A percentile compares a stretch with the other conserved stretches of the same genome.
Conservation (phyloP, 805 yeast genomes). For the Blastobotrys terrestris region DNA sequence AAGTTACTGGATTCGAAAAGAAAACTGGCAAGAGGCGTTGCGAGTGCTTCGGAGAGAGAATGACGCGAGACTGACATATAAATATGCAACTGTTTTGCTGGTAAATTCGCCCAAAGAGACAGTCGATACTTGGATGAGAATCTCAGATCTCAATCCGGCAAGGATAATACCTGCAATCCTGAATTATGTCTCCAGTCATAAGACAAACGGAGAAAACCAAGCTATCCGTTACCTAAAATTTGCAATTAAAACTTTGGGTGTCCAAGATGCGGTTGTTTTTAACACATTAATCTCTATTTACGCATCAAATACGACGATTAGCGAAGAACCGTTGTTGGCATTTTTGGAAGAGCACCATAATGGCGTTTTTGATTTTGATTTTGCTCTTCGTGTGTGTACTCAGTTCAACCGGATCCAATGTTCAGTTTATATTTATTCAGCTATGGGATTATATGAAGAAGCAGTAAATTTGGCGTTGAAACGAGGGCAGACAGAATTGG, state of each 20-base stretch:
- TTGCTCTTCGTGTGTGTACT: slow-evolving; percentile 67
- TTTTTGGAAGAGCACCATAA: slow-evolving; percentile 41
- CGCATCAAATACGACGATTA: slow-evolving; percentile 40
- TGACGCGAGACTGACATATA: slow-evolving; percentile 48
- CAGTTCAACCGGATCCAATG: slow-evolving; percentile 51
- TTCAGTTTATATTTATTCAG: slow-evolving; percentile 68
- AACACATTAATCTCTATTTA: slow-evolving; percentile 66
- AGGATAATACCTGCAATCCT: slow-evolving; percentile 71
- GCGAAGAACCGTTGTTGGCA: slow-evolving; percentile 44
- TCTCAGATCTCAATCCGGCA: slow-evolving; percentile 48
- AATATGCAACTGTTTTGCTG: slow-evolving; percentile 61
- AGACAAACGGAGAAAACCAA: slow-evolving; percentile 46
- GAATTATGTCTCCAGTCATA: slow-evolving; percentile 44
- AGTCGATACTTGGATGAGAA: slow-evolving; percentile 70
- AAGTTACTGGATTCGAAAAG: slow-evolving; percentile 58
- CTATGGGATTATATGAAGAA: slow-evolving; percentile 64
- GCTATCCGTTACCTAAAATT: slow-evolving; percentile 59
- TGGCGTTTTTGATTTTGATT: slow-evolving; percentile 56
- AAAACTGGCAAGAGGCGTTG: slow-evolving; percentile 70
- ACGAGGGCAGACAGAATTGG: slow-evolving; percentile 51
- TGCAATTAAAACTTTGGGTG: slow-evolving; percentile 41
- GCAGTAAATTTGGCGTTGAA: slow-evolving; percentile 73
- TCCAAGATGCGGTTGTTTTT: slow-evolving; percentile 47
- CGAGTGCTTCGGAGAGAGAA: slow-evolving; percentile 42
- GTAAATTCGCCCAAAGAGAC: slow-evolving; percentile 64